Conservation (phyloP, 1,284 basidiomycete species). For the Phylloboletellus chloephorus region DNA sequence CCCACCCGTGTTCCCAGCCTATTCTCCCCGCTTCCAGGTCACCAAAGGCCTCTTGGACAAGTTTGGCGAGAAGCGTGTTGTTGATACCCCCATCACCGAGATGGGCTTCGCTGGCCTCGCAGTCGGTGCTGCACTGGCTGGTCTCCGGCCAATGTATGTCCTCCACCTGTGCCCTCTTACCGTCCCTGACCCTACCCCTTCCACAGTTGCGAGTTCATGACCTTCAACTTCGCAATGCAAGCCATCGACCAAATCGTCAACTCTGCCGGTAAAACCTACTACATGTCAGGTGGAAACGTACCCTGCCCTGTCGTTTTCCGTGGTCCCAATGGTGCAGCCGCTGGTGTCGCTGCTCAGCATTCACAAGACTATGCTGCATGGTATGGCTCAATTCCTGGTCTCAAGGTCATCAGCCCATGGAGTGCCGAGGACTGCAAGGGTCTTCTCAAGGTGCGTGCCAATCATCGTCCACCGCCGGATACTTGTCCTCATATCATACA, state of each 20-base stretch:
- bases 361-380: slow-evolving; percentile 90
- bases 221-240: slow-evolving; percentile 94
- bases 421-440: slow-evolving; percentile 97
- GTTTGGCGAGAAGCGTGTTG: slow-evolving; percentile 97
- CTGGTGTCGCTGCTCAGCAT: slow-evolving; percentile 94
- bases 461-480: neutral
- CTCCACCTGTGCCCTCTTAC: neutral
- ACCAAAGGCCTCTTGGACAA: slow-evolving; percentile 99
- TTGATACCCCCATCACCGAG: slow-evolving; percentile 98
- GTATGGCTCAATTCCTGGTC: slow-evolving; percentile 95
- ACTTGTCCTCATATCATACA: slow-evolving; percentile 29
- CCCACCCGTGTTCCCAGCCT: slow-evolving; percentile 5
- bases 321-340: slow-evolving; percentile 97
- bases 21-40: slow-evolving; percentile 47
- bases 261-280: slow-evolving; percentile 99
- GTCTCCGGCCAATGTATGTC: slow-evolving; percentile 84
- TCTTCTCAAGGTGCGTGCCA: slow-evolving; percentile 75
- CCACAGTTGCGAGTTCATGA: slow-evolving; percentile 97
- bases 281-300: slow-evolving; percentile 99
- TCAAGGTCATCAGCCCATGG: slow-evolving; percentile 98
- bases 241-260: slow-evolving; percentile 99
- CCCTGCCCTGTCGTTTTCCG: slow-evolving; percentile 99
- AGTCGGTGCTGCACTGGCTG: slow-evolving; percentile 90
- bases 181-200: slow-evolving; percentile 10
- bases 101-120: slow-evolving; percentile 98